These are phyloP conservation scores for Thermochaetoides thermophila DNA, from an alignment of 495 filamentous ascomycete species.

Conservation along the genomic window DNA sequence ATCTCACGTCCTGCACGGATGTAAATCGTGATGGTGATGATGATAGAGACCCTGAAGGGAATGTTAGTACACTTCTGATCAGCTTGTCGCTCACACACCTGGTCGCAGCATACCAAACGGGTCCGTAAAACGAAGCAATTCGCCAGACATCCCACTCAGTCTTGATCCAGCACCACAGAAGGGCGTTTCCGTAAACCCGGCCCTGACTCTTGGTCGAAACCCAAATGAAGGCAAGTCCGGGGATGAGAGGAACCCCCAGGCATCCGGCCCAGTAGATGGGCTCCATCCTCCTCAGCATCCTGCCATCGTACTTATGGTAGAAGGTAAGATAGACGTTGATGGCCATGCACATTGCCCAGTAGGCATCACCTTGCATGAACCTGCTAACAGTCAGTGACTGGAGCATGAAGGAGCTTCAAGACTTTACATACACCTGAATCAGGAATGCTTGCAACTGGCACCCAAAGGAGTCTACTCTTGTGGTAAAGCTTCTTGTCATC, in stretches of 20 bases:
- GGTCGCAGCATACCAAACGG: constrained; percentile 60
- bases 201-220: constrained; percentile 33
- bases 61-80: not conserved
- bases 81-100: too few species aligned
- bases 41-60: constrained; percentile 40
- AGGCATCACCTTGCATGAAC: constrained; percentile 66
- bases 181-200: constrained; percentile 61
- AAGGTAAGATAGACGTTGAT: constrained; percentile 80
- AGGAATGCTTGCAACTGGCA: constrained; percentile 70
- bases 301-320: constrained; percentile 57
- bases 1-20: constrained; percentile 56
- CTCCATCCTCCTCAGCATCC: constrained; percentile 53
- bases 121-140: constrained; percentile 67
- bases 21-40: constrained; percentile 60
- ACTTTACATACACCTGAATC: constrained; percentile 47
- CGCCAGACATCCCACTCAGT: constrained; percentile 55
- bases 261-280: constrained; percentile 54
- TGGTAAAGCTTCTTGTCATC: constrained; percentile 46
- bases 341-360: constrained; percentile 77
- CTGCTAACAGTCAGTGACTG: constrained; percentile 21
- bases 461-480: constrained; percentile 31
- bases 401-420: not conserved
- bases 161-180: constrained; percentile 73
- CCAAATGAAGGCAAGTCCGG: constrained; percentile 54
- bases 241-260: constrained; percentile 64